These are phyloP conservation scores for Hibiscus syriacus DNA, from an alignment of 345 rosid species.

Conservation along the genomic window DNA sequence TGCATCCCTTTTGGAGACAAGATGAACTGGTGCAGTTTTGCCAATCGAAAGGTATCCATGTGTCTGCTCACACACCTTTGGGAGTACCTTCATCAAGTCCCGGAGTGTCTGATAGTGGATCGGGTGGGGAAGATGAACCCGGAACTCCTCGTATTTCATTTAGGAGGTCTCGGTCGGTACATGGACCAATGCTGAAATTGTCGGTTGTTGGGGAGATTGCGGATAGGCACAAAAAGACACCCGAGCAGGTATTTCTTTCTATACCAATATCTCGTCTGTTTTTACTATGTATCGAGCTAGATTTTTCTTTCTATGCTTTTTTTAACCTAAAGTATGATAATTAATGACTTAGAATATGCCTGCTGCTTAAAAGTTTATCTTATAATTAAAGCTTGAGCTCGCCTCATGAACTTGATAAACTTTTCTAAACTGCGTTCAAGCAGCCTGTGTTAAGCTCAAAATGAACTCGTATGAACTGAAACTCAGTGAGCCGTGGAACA, in stretches of 20 bases:
- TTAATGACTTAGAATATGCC: not conserved
- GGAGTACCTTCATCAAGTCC: slow-evolving; percentile 52
- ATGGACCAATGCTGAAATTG: slow-evolving; percentile 60
- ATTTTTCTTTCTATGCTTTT: not conserved
- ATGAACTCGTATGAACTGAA: not conserved
- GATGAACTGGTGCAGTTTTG: slow-evolving; percentile 56
- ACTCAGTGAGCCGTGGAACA: not conserved
- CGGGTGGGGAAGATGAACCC: slow-evolving; percentile 53
- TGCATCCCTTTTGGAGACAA: slow-evolving; percentile 70
- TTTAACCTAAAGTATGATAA: not conserved
- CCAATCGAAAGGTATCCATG: slow-evolving; percentile 48
- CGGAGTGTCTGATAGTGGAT: slow-evolving; percentile 48
- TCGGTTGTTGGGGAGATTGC: slow-evolving; percentile 52
- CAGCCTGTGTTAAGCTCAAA: not conserved
- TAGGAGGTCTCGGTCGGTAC: slow-evolving; percentile 57
- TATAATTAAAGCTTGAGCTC: not conserved
- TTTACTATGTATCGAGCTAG: not conserved
- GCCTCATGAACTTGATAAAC: not conserved
- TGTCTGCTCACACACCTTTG: slow-evolving; percentile 58
- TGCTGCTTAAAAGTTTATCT: not conserved
- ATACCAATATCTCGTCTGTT: not conserved
- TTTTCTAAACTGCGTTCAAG: not conserved
- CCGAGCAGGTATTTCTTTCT: slow-evolving; percentile 41
- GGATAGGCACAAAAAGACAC: slow-evolving; percentile 39
- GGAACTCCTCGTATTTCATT: slow-evolving; percentile 57